Percentiles rank a stretch among this genome's conserved stretches.
phyloP scores from a whole-genome alignment of 805 yeast species.

The Starmerella bombicola region DNA sequence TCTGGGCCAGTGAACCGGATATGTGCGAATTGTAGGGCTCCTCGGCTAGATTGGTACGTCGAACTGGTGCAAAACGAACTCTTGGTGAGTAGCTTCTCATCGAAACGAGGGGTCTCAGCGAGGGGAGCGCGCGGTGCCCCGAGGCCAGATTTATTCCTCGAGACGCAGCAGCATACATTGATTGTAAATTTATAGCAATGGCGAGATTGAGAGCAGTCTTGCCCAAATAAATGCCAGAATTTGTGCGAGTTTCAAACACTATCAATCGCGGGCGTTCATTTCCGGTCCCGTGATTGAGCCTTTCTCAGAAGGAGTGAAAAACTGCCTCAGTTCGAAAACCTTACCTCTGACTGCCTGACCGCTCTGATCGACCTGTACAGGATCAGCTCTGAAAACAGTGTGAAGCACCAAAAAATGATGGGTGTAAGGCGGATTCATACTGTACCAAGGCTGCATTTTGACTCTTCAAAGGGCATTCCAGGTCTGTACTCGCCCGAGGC shows the following conservation, averaged over 20 bases:
- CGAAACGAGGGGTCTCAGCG: not conserved
- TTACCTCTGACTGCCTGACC: no score
- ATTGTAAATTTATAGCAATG: no score
- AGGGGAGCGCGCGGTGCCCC: no score
- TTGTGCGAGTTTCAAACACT: no score
- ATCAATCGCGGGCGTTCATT: no score
- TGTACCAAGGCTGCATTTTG: conserved; percentile 45
- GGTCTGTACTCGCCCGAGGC: conserved; percentile 57
- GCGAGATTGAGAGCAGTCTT: no score
- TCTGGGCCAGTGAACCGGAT: conserved; percentile 38
- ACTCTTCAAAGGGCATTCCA: conserved; percentile 39
- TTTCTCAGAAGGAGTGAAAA: no score
- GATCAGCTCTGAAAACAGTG: not conserved
- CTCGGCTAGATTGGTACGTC: conserved; percentile 8
- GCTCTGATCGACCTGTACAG: not conserved
- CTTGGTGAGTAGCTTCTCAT: conserved; percentile 6
- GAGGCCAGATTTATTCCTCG: no score
- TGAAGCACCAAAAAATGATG: not conserved
- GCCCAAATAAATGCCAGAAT: no score
- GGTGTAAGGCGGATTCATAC: conserved; percentile 38
- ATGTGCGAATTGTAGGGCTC: not conserved
- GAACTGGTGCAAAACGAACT: not conserved
- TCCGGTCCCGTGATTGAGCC: no score
- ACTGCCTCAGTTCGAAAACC: no score
- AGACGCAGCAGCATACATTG: no score